Evolutionary conservation across 768 basidiomycete species (phyloP).

Genomic region (Lyophyllum decastes): DNA sequence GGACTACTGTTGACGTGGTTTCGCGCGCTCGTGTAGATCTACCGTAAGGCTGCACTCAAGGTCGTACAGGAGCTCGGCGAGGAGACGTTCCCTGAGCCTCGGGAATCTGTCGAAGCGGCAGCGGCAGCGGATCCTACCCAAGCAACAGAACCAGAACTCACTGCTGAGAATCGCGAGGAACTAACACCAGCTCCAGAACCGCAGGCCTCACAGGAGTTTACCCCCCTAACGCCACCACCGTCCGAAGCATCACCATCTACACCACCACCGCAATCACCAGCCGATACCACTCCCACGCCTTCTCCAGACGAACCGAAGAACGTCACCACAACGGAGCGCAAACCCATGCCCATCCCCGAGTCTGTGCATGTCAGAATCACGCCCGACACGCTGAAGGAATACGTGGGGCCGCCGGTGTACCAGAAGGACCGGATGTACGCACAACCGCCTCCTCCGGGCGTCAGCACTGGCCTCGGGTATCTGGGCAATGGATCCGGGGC

Average conservation of each 20-base stretch:
- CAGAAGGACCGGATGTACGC: conserved; percentile 93
- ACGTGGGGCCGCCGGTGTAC: conserved; percentile 94
- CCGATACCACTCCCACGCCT: conserved; percentile 19
- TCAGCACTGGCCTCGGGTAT: conserved; percentile 94
- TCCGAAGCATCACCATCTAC: background rate
- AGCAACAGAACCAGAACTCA: conserved; percentile 41
- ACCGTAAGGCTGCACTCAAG: conserved; percentile 92
- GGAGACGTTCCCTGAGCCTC: conserved; percentile 76
- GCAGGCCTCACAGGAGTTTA: conserved; percentile 2
- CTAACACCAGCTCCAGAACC: conserved; percentile 8
- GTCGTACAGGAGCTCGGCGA: conserved; percentile 92
- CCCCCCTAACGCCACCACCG: background rate
- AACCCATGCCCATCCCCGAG: conserved; percentile 81
- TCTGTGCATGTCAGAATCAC: conserved; percentile 80
- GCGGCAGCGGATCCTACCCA: conserved; percentile 17
- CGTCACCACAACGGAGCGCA: conserved; percentile 76
- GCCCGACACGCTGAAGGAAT: conserved; percentile 89
- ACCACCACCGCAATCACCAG: conserved; percentile 17
- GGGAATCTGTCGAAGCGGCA: conserved; percentile 14
- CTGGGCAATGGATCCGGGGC: conserved; percentile 95
- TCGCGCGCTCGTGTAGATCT: conserved; percentile 60
- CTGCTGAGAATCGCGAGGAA: conserved; percentile 53
- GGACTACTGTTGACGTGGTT: background rate
- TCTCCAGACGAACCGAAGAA: conserved; percentile 32
- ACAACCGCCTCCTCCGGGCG: conserved; percentile 81